Percentiles rank a stretch among this genome's conserved stretches.
These are phyloP conservation scores for Diaporthe velutina DNA, from an alignment of 2,329 filamentous ascomycete genomes.

Conservation along the genomic window DNA sequence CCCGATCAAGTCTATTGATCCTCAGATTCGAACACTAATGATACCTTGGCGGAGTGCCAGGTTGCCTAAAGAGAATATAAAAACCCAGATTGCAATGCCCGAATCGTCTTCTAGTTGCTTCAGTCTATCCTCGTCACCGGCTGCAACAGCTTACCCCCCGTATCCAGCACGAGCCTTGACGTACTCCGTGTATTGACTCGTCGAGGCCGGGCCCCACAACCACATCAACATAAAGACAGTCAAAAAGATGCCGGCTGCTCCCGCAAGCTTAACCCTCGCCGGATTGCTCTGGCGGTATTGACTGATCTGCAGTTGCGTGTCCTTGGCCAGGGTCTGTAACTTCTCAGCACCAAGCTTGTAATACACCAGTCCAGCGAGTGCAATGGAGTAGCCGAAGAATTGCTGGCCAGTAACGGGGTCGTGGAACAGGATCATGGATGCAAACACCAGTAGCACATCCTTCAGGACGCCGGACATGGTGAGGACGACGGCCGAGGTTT, in stretches of 20 bases:
- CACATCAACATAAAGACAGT: slow-evolving; percentile 31
- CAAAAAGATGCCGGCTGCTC: slow-evolving; percentile 25
- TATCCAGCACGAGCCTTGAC: slow-evolving; percentile 30
- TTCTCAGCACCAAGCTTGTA: slow-evolving; percentile 43
- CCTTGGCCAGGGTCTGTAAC: slow-evolving; percentile 35
- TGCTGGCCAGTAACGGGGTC: slow-evolving; percentile 75
- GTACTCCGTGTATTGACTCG: slow-evolving; percentile 31
- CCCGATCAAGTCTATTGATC: not conserved
- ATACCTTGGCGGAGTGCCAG: not conserved
- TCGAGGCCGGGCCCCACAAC: slow-evolving; percentile 32
- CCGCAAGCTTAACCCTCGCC: slow-evolving; percentile 32
- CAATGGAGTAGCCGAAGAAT: slow-evolving; percentile 78
- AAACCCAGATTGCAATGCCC: not conserved
- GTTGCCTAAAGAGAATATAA: not conserved
- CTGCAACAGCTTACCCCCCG: not conserved
- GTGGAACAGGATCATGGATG: slow-evolving; percentile 76
- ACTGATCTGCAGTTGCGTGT: slow-evolving; percentile 37
- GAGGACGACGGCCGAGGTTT: slow-evolving; percentile 80
- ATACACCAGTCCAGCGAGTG: slow-evolving; percentile 52
- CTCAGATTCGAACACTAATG: not conserved
- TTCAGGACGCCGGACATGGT: slow-evolving; percentile 80
- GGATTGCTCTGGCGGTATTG: slow-evolving; percentile 39
- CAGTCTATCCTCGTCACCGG: not conserved
- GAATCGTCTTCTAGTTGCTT: not conserved
- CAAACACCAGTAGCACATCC: slow-evolving; percentile 77